A percentile compares a stretch with the other conserved stretches of the same genome.
phyloP scores from a whole-genome alignment of 2,329 filamentous ascomycete species.

The Beauveria medogensis region DNA sequence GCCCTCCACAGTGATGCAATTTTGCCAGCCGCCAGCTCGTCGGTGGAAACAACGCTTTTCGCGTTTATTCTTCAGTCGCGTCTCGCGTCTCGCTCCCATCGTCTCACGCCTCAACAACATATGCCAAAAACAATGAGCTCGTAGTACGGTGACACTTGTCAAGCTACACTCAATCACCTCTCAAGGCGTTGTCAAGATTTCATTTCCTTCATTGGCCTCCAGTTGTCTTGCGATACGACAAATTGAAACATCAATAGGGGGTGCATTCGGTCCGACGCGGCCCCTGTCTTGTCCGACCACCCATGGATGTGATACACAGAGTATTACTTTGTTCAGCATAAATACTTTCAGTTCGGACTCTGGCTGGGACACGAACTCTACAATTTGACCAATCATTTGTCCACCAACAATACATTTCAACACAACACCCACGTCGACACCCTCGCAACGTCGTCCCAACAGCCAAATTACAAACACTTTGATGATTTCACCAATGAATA shows the following conservation, averaged over 20 bases:
- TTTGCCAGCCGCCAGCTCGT: background rate
- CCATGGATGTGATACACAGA: background rate
- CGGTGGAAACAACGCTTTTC: background rate
- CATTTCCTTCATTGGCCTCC: background rate
- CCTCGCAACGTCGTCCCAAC: background rate
- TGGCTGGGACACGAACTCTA: background rate
- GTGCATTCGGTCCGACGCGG: background rate
- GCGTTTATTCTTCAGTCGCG: constrained; percentile 9
- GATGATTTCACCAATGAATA: constrained; percentile 1
- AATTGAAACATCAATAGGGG: background rate
- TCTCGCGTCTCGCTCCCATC: background rate
- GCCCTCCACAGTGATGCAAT: background rate
- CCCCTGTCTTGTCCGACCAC: background rate
- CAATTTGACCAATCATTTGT: background rate
- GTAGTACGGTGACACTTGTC: background rate
- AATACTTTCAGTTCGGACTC: background rate
- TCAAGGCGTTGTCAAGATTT: background rate
- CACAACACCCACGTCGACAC: background rate
- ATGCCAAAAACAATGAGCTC: background rate
- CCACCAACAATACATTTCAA: background rate
- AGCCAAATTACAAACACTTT: background rate
- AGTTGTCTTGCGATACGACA: background rate
- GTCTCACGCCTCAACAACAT: background rate
- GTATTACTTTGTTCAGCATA: background rate
- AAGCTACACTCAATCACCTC: background rate